A percentile compares a stretch with the other conserved stretches of the same genome.
Evolutionary conservation across 495 filamentous ascomycete genomes (phyloP).

Genomic region (Aspergillus baeticus): DNA sequence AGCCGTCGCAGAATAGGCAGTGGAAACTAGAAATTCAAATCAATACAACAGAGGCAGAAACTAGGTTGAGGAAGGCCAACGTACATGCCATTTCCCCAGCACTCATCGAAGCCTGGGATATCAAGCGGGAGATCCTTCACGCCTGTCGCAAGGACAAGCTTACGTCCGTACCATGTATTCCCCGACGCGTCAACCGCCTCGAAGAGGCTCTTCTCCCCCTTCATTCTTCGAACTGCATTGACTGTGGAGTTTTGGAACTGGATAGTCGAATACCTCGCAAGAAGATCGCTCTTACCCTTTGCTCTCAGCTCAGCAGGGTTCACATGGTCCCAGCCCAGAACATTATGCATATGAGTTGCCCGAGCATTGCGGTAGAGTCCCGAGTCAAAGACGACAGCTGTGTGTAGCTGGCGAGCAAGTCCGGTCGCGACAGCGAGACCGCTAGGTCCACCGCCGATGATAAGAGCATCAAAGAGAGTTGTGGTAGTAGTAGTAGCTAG

Average conservation of each 20-base stretch:
- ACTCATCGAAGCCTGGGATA: conserved; percentile 32
- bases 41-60: too few relatives aligned
- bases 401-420: conserved; percentile 49
- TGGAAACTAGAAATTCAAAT: conserved; percentile 30
- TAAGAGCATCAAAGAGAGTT: conserved; percentile 53
- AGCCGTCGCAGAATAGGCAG: conserved; percentile 49
- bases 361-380: conserved; percentile 48
- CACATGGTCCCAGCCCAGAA: conserved; percentile 47
- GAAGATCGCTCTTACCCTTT: conserved; percentile 31
- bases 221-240: conserved; percentile 9
- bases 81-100: conserved; percentile 31
- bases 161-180: conserved; percentile 36
- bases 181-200: conserved; percentile 24
- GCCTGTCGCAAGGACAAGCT: conserved; percentile 51
- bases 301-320: conserved; percentile 40
- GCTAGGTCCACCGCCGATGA: conserved; percentile 58
- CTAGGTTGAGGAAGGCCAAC: background rate
- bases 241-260: conserved; percentile 33
- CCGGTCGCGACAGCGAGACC: conserved; percentile 48
- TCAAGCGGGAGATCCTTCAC: conserved; percentile 35
- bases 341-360: conserved; percentile 50
- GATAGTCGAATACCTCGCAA: conserved; percentile 42
- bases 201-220: background rate
- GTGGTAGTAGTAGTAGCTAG: conserved; percentile 15
- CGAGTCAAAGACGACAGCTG: conserved; percentile 49